Base-by-base conservation (phyloP, 164 flowering plant genomes). In the Tetrastigma voinierianum region DNA sequence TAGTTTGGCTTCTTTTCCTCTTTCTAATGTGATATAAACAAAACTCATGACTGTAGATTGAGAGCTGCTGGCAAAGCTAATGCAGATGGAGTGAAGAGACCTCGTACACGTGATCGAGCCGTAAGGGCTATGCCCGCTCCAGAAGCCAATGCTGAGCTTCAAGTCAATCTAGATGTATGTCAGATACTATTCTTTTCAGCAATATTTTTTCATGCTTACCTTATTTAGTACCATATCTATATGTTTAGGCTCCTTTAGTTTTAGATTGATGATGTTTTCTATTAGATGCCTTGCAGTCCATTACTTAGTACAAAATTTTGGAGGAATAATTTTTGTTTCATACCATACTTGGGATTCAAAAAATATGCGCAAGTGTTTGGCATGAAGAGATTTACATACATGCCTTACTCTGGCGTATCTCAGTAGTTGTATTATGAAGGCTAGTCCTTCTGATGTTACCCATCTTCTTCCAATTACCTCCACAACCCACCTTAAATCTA, bases 101-200 rank as follows among this genome's bases (percentile, higher is more conserved):
- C 78, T 20, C 88, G 95, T 12, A 18, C 77, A 17, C 89, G 91
- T 57, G 97, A 87, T 57, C 84, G 96, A 68, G 49, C 83, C 51
- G 76, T 62, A 16, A 80, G 96, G 74, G 90, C 84, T 58, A 59
- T 80, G 45, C 91, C 94, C 79, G 96, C 87, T 76, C 93, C 96
- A 14, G 90, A 88, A 73, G 98, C 95, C 60, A 92, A 92, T 76
- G 91, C 91, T 3, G 95, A 89, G 75, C 84, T 87, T 68, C 95
- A 85, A 74, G 70, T 84, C 62, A 92, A 92, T 78, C 78, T 90
- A 67, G 96, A 92, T 84, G 98, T 92, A 89, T 54, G 94, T 73
- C 76, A 62, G 51, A 72, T 67, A 61, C 61, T 72, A 54, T 24
- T 51, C 52, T 61, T 62, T 73, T 68, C 53, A 13, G 3, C 11